Evolutionary conservation across 441 rosid species (phyloP), one percentile per base, ranked within the genome.

Genomic region (Geranium incanum): DNA sequence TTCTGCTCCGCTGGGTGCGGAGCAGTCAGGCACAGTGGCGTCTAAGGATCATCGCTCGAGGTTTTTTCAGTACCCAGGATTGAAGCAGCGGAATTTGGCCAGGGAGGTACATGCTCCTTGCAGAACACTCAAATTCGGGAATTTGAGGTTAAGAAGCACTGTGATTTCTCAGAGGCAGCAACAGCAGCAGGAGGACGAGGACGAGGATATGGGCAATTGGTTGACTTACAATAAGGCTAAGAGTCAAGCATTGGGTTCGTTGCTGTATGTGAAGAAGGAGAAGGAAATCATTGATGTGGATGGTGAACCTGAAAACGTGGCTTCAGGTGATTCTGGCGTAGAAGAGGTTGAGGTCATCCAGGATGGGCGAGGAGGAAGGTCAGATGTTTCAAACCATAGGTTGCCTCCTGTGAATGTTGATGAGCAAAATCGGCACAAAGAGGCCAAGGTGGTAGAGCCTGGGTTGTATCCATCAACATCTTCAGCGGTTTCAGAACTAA

Each of bases 61-160:
- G 77, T 78, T 83, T 65, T 78, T 86, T 66, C 82, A 84, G 62
- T 92, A 90, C 70, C 97, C 97, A 0, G 93, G 81, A 72, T 68
- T 80, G 0, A 83, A 81, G 33, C 59, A 81, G 33, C 59, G 73
- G 21, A 84, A 83, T n/a, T 64, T 87, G 69, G 78, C 75, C 36
- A 81, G 93, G 63, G 87, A 85, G 70, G 84, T 90, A 45, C 94
- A 86, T 68, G 91, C 94, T 5, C 91, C 89, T 57, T 80, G 87
- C 23, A 85, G 90, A 70, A 72, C 70, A 19, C 74, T 43, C 39
- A 87, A 88, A 75, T 91, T 84, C 68, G 86, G 91, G 1, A 68
- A 59, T 0, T 45, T 70, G 5, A 4, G 6, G 6, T 39, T 39
- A 4, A 39, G 43, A 39, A 39, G 6, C 43, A 4, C 43, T 39